Percentiles rank a stretch among this genome's conserved stretches.
Evolutionary conservation across 805 yeast genomes (phyloP).

Genomic region (Saccharomycopsis oosterbeekiorum): DNA sequence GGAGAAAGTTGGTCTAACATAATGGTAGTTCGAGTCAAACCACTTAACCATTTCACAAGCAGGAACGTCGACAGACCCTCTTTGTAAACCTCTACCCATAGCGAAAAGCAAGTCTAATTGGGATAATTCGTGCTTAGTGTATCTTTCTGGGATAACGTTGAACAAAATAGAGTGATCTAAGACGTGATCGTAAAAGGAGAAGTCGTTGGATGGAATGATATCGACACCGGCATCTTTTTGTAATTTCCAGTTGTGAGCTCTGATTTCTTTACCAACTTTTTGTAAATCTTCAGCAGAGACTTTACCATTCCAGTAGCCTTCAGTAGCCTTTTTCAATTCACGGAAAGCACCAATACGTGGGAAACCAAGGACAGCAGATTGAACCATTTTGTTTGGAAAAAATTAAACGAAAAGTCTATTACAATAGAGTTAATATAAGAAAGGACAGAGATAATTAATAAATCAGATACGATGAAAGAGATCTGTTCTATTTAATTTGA

Average conservation of each 20-base stretch:
- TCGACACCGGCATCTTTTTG: conserved; percentile 97
- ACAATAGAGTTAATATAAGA: neutral
- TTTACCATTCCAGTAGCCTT: conserved; percentile 98
- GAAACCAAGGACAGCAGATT: conserved; percentile 97
- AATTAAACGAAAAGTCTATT: neutral
- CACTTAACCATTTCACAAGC: conserved; percentile 99
- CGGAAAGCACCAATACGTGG: conserved; percentile 99
- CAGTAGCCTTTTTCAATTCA: conserved; percentile 98
- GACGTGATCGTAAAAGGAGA: conserved; percentile 96
- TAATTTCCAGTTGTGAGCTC: conserved; percentile 95
- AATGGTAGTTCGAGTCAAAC: conserved; percentile 99
- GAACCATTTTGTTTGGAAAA: conserved; percentile 28
- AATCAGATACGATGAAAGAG: neutral
- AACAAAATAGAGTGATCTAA: conserved; percentile 84
- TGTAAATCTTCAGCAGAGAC: conserved; percentile 76
- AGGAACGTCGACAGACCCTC: conserved; percentile 95
- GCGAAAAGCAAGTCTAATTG: conserved; percentile 92
- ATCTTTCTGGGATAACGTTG: conserved; percentile 95
- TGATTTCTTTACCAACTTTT: conserved; percentile 88
- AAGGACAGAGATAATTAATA: neutral
- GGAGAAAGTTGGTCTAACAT: conserved; percentile 98
- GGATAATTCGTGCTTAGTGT: conserved; percentile 81
- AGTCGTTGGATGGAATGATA: conserved; percentile 93
- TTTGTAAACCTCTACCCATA: conserved; percentile 99
- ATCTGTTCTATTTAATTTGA: neutral